phyloP scores from a whole-genome alignment of 768 basidiomycete genomes.

The Suillus discolor region DNA sequence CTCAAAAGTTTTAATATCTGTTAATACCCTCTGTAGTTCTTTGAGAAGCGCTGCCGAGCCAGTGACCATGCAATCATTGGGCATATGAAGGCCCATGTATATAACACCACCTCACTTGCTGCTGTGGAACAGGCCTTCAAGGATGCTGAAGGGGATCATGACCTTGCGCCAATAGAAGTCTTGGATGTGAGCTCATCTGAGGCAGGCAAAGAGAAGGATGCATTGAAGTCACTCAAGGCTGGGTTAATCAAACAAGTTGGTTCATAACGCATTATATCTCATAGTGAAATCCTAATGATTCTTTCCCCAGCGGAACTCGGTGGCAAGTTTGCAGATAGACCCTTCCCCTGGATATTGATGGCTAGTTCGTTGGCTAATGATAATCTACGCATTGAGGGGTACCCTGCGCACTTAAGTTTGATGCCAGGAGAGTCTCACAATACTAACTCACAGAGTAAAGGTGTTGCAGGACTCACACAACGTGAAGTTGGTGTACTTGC shows the following conservation, averaged over 20 bases:
- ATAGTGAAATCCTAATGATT: not conserved
- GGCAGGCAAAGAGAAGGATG: not conserved
- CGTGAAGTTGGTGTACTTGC: not conserved
- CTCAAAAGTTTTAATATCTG: too few relatives aligned
- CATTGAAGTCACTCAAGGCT: not conserved
- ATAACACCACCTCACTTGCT: not conserved
- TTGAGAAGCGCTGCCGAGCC: constrained; percentile 7
- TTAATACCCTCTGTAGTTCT: constrained; percentile 8
- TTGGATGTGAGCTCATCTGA: not conserved
- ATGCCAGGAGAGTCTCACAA: not conserved
- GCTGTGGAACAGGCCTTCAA: not conserved
- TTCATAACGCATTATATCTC: not conserved
- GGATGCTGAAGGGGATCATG: not conserved
- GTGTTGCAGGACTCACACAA: not conserved
- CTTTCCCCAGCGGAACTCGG: not conserved
- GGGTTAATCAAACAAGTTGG: not conserved
- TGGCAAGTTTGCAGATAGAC: not conserved
- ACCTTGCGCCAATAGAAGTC: not conserved
- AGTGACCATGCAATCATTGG: constrained; percentile 4
- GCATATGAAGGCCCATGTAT: constrained; percentile 14
- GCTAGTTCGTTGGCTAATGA: not conserved
- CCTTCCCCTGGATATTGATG: not conserved
- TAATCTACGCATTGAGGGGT: not conserved
- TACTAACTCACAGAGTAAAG: not conserved
- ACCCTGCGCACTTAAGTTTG: not conserved